Base-by-base conservation (phyloP, 176 grass and related monocot species). In the Ampelocalamus luodianensis region DNA sequence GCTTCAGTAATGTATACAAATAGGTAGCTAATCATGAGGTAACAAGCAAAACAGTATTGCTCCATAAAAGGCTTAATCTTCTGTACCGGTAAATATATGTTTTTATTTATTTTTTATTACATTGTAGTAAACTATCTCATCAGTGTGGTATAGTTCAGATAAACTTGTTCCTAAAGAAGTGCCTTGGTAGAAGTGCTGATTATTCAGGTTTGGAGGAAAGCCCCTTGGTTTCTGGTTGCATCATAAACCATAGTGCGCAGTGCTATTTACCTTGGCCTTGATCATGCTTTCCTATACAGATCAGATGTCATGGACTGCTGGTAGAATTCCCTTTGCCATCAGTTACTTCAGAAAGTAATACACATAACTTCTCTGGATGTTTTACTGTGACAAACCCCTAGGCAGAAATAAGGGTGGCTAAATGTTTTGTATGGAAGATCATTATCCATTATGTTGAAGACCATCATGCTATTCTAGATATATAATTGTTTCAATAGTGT, bases 391-490 rank as follows among this genome's bases (percentile, higher is more conserved):
- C 59, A 32, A 64, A 44, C 42, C 7, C 8, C 14, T 43, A 72
- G n/a, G 6, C 44, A 72, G n/a, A 71, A 71, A 72, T 17, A 72
- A 72, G 23, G n/a, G 24, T 50, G 71, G 4, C 71, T 51, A 32
- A 34, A 34, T 17, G 45, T 80, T 83, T 34, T 77, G 36, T 20
- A 72, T 8, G 66, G 72, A 27, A 69, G 43, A 42, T 64, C 27
- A 55, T 82, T 62, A 79, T 32, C 37, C 43, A 75, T 65, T 72
- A 86, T 77, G 20, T 32, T 42, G 32, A 55, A 29, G 80, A 84
- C 3, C 80, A 68, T 67, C 70, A 51, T 79, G 74, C 59, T 86
- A 89, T 65, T 51, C 40, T 77, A 51, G 27, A 23, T 40, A 15
- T 43, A 61, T 13, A 10, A 16, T 51, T 51, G 14, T 51, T 51